Percentiles rank a stretch among this genome's conserved stretches.
phyloP scores from a whole-genome alignment of 2,329 filamentous ascomycete genomes.

The Exophiala lecanii-corni region DNA sequence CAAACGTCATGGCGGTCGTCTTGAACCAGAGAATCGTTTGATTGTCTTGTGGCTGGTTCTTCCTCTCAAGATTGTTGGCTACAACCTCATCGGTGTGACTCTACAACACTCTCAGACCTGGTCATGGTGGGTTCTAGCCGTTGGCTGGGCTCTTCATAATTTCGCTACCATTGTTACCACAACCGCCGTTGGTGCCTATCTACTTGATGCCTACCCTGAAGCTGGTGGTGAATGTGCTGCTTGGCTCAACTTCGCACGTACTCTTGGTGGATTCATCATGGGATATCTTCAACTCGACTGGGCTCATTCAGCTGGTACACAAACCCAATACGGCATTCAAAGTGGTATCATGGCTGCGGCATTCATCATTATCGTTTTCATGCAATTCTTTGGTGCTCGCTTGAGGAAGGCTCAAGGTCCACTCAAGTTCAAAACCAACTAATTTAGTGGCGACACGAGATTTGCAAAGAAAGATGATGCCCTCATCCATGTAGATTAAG shows the following conservation, averaged over 20 bases:
- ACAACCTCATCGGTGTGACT: constrained; percentile 25
- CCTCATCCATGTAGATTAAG: not conserved
- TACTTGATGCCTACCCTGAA: constrained; percentile 51
- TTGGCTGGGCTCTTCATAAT: constrained; percentile 49
- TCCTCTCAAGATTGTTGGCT: constrained; percentile 43
- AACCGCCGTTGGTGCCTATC: constrained; percentile 47
- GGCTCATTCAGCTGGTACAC: constrained; percentile 41
- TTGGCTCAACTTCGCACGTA: constrained; percentile 48
- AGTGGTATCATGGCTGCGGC: constrained; percentile 37
- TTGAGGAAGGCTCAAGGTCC: constrained; percentile 34
- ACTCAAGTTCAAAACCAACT: constrained; percentile 30
- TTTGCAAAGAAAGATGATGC: not conserved
- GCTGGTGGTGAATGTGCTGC: constrained; percentile 48
- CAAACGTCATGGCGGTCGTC: constrained; percentile 44
- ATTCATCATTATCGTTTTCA: constrained; percentile 32
- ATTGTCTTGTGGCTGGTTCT: constrained; percentile 44
- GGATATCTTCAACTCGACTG: constrained; percentile 46
- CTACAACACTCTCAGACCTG: constrained; percentile 20
- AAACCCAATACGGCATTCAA: constrained; percentile 43
- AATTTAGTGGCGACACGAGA: not conserved
- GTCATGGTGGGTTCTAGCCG: constrained; percentile 45
- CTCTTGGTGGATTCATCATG: constrained; percentile 41
- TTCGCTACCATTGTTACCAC: constrained; percentile 54
- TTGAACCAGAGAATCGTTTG: constrained; percentile 54
- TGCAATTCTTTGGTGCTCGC: constrained; percentile 35